Evolutionary conservation across 441 rosid species (phyloP).

Genomic region (Daphne laureola): DNA sequence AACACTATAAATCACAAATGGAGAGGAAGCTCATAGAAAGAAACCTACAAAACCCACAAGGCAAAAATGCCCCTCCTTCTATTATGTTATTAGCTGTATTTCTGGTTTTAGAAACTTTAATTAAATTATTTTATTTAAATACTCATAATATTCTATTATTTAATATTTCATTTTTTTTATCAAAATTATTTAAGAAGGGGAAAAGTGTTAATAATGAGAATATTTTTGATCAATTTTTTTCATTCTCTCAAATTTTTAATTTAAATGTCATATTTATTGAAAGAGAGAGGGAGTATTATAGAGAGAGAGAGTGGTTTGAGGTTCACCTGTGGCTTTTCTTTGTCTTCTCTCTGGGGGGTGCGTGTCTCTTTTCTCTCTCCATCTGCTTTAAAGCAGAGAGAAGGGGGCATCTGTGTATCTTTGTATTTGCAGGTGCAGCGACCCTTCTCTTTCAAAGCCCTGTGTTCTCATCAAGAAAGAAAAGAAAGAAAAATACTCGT

Average conservation of each 20-base stretch:
- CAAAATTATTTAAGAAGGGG: too few relatives aligned
- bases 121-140: too few relatives aligned
- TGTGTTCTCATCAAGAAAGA: constrained; percentile 13
- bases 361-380: constrained; percentile 10
- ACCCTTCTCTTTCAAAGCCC: constrained; percentile 20
- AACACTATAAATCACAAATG: too few relatives aligned
- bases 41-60: constrained; percentile 21
- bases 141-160: too few relatives aligned
- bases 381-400: constrained; percentile 13
- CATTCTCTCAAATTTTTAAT: background rate
- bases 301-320: constrained; percentile 16
- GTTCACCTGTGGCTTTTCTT: constrained; percentile 9
- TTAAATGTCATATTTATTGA: background rate
- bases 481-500: constrained; percentile 3
- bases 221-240: too few relatives aligned
- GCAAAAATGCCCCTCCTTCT: constrained; percentile 17
- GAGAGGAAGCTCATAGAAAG: constrained; percentile 19
- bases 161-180: too few relatives aligned
- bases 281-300: background rate
- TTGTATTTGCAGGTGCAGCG: constrained; percentile 24
- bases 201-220: too few relatives aligned
- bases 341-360: constrained; percentile 9
- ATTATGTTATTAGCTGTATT: too few relatives aligned
- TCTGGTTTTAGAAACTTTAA: too few relatives aligned
- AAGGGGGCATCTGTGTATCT: constrained; percentile 17